Evolutionary conservation across 176 grass and related monocot genomes (phyloP).

Genomic region (Cenchrus americanus): DNA sequence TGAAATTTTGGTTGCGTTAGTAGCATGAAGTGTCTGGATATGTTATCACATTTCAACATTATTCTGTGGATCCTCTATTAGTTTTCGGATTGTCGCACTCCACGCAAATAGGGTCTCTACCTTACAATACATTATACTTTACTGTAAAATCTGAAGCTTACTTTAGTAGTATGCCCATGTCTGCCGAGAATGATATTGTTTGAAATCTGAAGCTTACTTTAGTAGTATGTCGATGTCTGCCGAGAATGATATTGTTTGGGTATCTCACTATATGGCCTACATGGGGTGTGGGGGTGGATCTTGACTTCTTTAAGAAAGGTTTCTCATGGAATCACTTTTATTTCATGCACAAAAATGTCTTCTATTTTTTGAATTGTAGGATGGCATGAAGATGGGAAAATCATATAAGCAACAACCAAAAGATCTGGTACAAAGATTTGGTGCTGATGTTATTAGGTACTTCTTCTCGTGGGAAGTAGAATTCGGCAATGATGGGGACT

Average conservation of each 20-base stretch:
- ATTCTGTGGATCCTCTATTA: constrained; percentile 17
- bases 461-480: constrained; percentile 97
- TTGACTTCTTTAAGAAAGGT: too few relatives aligned
- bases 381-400: constrained; percentile 99
- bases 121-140: not conserved
- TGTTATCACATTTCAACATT: not conserved
- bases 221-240: too few relatives aligned
- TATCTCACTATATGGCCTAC: too few relatives aligned
- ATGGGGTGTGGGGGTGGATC: too few relatives aligned
- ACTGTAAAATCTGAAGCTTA: not conserved
- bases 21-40: not conserved
- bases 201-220: too few relatives aligned
- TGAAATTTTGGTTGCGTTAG: not conserved
- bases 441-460: constrained; percentile 86
- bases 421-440: constrained; percentile 83
- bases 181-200: too few relatives aligned
- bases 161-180: too few relatives aligned
- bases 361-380: constrained; percentile 85
- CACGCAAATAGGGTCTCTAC: constrained; percentile 4
- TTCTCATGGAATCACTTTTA: constrained; percentile 34
- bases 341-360: constrained; percentile 55
- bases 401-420: constrained; percentile 96
- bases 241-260: too few relatives aligned
- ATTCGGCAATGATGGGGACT: constrained; percentile 94
- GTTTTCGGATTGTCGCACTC: not conserved